A percentile compares a stretch with the other conserved stretches of the same genome.
phyloP scores from a whole-genome alignment of 495 filamentous ascomycete genomes.

The Penicillium maclennaniae region DNA sequence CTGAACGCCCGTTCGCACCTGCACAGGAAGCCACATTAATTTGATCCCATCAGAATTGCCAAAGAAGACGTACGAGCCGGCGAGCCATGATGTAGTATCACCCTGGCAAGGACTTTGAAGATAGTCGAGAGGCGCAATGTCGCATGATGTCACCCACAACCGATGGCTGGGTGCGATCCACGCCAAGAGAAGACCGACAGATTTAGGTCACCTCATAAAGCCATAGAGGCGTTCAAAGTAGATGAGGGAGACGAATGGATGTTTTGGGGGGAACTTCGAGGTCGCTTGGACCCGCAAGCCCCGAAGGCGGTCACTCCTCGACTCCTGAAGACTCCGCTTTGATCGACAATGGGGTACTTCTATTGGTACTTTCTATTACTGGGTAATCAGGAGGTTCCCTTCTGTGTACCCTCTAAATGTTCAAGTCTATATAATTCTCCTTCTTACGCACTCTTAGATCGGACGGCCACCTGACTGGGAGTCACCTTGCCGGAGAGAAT shows the following conservation, averaged over 20 bases:
- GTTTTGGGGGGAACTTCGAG: conserved; percentile 14
- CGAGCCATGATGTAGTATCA: conserved; percentile 43
- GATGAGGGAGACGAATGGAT: conserved; percentile 7
- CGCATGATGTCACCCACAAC: conserved; percentile 22
- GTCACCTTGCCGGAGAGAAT: conserved; percentile 59
- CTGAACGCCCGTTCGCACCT: conserved; percentile 81
- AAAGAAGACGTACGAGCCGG: conserved; percentile 36
- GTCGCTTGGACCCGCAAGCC: conserved; percentile 21
- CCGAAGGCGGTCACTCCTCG: conserved; percentile 13
- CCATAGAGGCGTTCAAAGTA: conserved; percentile 11
- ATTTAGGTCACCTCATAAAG: conserved; percentile 20
- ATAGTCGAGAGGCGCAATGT: conserved; percentile 18
- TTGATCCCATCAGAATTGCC: not conserved
- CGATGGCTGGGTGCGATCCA: not conserved
- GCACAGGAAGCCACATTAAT: conserved; percentile 10
- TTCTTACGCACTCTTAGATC: conserved; percentile 14
- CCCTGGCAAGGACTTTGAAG: conserved; percentile 36
- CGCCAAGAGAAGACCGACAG: conserved; percentile 29
- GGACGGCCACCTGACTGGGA: conserved; percentile 29
- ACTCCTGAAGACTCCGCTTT: conserved; percentile 15
- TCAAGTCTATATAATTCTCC: conserved; percentile 10
- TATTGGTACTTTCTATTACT: conserved; percentile 9
- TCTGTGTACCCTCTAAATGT: not conserved
- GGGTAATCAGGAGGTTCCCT: conserved; percentile 1
- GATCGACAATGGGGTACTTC: conserved; percentile 1